Evolutionary conservation across 1,139 yeast genomes (phyloP).

Genomic region (Zhuliangozyma blackwelliae): DNA sequence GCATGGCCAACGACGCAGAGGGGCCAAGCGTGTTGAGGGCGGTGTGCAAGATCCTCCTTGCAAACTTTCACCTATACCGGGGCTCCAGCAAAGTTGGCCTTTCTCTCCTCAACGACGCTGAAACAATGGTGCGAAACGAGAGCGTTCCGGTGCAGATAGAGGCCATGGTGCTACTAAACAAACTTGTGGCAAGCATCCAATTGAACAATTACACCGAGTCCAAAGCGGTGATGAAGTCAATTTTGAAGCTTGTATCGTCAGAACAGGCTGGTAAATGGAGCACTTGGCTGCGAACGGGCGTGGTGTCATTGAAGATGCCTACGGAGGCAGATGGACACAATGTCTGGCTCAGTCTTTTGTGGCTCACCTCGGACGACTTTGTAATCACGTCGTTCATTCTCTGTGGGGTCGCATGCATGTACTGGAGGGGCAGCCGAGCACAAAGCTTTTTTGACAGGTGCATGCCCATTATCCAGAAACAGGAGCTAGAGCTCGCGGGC

Average conservation of each 20-base stretch:
- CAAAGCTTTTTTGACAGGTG: slow-evolving; percentile 33
- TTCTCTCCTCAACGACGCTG: neutral
- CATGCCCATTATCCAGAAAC: slow-evolving; percentile 25
- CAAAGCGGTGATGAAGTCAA: slow-evolving; percentile 17
- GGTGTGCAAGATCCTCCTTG: slow-evolving; percentile 18
- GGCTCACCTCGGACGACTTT: slow-evolving; percentile 44
- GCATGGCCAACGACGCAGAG: slow-evolving; percentile 10
- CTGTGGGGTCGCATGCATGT: slow-evolving; percentile 33
- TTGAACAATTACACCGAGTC: slow-evolving; percentile 18
- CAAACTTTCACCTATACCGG: slow-evolving; percentile 22
- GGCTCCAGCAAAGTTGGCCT: slow-evolving; percentile 22
- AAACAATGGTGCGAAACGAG: slow-evolving; percentile 1
- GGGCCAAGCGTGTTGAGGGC: slow-evolving; percentile 16
- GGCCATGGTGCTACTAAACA: slow-evolving; percentile 24
- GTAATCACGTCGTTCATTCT: slow-evolving; percentile 35
- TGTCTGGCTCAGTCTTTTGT: slow-evolving; percentile 18
- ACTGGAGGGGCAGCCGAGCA: slow-evolving; percentile 24
- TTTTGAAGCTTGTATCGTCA: slow-evolving; percentile 14
- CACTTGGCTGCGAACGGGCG: slow-evolving; percentile 2
- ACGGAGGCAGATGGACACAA: neutral
- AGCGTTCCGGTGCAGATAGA: slow-evolving; percentile 23
- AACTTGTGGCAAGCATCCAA: slow-evolving; percentile 20
- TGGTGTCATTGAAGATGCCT: neutral
- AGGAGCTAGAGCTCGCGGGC: slow-evolving; percentile 14
- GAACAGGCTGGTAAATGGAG: slow-evolving; percentile 3